Percentiles rank a stretch among this genome's conserved stretches.
Conservation (phyloP, 768 basidiomycete genomes). For the Tremella fuciformis region DNA sequence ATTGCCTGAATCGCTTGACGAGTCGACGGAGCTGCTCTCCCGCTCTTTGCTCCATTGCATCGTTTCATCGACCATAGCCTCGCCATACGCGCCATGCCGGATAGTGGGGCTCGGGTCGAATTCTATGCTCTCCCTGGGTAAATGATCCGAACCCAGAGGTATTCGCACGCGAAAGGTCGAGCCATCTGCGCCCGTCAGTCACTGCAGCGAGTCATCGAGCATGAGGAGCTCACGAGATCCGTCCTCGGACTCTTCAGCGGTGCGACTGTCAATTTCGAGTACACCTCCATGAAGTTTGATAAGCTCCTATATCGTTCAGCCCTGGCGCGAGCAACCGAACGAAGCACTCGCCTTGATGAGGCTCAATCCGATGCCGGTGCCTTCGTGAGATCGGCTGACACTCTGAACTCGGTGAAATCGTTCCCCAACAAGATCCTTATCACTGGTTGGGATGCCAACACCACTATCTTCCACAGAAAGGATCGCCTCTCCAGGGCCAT, state of each 20-base stretch:
- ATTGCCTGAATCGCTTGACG: conserved; percentile 30
- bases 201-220: not conserved
- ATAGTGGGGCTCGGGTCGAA: not conserved
- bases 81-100: conserved; percentile 34
- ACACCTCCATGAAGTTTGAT: conserved; percentile 53
- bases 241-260: conserved; percentile 41
- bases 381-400: conserved; percentile 52
- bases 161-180: conserved; percentile 51
- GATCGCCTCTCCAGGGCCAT: conserved; percentile 27
- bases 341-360: conserved; percentile 45
- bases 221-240: conserved; percentile 29
- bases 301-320: conserved; percentile 45
- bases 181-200: conserved; percentile 38
- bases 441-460: conserved; percentile 53
- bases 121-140: conserved; percentile 47
- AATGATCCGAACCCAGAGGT: conserved; percentile 50
- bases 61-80: conserved; percentile 54
- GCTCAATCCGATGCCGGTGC: conserved; percentile 53
- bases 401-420: conserved; percentile 53
- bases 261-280: conserved; percentile 46
- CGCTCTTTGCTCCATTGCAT: conserved; percentile 49
- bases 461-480: conserved; percentile 52
- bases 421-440: conserved; percentile 51
- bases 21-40: conserved; percentile 23
- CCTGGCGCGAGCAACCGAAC: not conserved